phyloP scores from a whole-genome alignment of 257 asterid species.

The Solanum sejunctum region DNA sequence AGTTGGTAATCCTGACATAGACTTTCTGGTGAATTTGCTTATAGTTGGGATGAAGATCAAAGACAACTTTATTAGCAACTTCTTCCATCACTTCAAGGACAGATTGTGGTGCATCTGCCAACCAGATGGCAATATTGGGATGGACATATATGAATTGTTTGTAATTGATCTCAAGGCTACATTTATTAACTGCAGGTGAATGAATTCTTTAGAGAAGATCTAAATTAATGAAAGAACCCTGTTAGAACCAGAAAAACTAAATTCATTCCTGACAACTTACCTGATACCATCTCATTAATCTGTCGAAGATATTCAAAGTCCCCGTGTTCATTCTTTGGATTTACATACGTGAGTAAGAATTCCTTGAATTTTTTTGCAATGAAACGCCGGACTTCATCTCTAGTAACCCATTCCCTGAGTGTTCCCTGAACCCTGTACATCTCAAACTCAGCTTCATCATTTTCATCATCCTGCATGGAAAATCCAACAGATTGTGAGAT shows the following conservation, averaged over 20 bases:
- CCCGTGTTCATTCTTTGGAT: slow-evolving; percentile 63
- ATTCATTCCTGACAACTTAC: slow-evolving; percentile 14
- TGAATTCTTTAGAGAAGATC: slow-evolving; percentile 3
- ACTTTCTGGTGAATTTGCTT: slow-evolving; percentile 79
- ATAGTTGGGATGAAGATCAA: slow-evolving; percentile 76
- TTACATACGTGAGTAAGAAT: slow-evolving; percentile 76
- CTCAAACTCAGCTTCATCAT: slow-evolving; percentile 76
- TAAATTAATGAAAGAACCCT: background rate
- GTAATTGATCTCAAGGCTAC: slow-evolving; percentile 97
- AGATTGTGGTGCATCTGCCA: slow-evolving; percentile 97
- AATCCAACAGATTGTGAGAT: background rate
- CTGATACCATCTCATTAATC: slow-evolving; percentile 93
- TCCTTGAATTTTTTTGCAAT: slow-evolving; percentile 86
- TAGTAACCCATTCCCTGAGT: slow-evolving; percentile 96
- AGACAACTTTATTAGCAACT: slow-evolving; percentile 83
- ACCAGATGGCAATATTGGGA: slow-evolving; percentile 96
- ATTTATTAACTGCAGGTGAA: slow-evolving; percentile 67
- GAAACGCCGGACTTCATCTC: slow-evolving; percentile 97
- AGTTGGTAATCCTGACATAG: slow-evolving; percentile 77
- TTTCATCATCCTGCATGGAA: slow-evolving; percentile 65
- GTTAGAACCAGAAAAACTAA: background rate
- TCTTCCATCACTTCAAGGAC: slow-evolving; percentile 99
- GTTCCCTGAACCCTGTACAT: slow-evolving; percentile 95
- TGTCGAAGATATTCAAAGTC: slow-evolving; percentile 86
- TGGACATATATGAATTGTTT: slow-evolving; percentile 72